These are phyloP conservation scores for Mortierella antarctica DNA, from an alignment of 192 early-diverging fungal genomes.

Conservation along the genomic window DNA sequence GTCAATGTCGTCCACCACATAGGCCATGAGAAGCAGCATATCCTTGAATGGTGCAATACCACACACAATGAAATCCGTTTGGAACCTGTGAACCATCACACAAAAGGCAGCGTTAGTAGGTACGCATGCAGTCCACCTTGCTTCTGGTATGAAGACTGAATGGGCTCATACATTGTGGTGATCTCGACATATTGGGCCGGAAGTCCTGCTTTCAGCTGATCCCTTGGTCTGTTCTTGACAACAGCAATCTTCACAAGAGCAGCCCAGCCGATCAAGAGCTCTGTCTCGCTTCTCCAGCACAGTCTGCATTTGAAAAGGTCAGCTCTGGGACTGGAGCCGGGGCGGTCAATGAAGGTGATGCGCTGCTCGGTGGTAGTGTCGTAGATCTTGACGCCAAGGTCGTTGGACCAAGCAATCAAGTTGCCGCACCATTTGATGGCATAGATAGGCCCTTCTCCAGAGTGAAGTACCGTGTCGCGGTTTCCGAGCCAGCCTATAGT, in stretches of 20 bases:
- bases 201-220: slow-evolving; percentile 43
- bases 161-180: slow-evolving; percentile 53
- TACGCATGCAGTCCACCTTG: neutral
- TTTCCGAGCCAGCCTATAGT: slow-evolving; percentile 85
- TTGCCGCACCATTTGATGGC: slow-evolving; percentile 85
- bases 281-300: slow-evolving; percentile 83
- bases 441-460: slow-evolving; percentile 91
- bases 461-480: slow-evolving; percentile 81
- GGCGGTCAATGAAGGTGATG: slow-evolving; percentile 88
- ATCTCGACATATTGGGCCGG: slow-evolving; percentile 67
- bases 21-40: slow-evolving; percentile 77
- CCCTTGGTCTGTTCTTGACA: slow-evolving; percentile 68
- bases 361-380: slow-evolving; percentile 74
- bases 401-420: slow-evolving; percentile 96
- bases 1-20: slow-evolving; percentile 65
- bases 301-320: slow-evolving; percentile 90
- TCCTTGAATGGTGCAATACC: slow-evolving; percentile 89
- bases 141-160: slow-evolving; percentile 11
- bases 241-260: slow-evolving; percentile 88
- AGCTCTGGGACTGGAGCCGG: slow-evolving; percentile 75
- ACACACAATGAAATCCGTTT: slow-evolving; percentile 83
- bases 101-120: neutral
- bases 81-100: slow-evolving; percentile 62
- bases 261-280: slow-evolving; percentile 95
- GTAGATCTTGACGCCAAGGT: slow-evolving; percentile 89